phyloP scores from a whole-genome alignment of 2,329 filamentous ascomycete species.

The Echinosphaeria canescens region DNA sequence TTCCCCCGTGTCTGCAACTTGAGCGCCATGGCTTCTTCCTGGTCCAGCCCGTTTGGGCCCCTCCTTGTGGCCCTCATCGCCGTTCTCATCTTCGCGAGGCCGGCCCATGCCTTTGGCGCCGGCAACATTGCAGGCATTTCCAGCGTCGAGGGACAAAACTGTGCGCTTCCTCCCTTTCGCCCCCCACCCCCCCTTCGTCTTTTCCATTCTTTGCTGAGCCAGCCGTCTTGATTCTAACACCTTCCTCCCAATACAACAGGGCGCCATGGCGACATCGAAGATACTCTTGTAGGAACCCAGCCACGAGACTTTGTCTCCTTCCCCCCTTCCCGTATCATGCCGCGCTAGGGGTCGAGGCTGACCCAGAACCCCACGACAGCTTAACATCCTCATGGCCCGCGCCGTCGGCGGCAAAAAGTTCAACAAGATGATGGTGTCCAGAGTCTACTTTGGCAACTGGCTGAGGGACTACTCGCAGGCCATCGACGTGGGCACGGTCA shows the following conservation, averaged over 20 bases:
- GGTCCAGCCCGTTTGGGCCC: no score
- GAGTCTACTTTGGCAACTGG: constrained; percentile 96
- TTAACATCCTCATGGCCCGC: constrained; percentile 43
- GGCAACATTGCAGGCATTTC: constrained; percentile 73
- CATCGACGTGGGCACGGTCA: constrained; percentile 81
- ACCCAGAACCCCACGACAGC: no score
- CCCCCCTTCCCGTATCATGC: no score
- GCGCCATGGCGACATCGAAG: constrained; percentile 86
- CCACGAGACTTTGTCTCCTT: no score
- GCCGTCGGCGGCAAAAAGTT: constrained; percentile 57
- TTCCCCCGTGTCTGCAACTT: no score
- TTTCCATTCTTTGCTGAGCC: constrained; percentile 1
- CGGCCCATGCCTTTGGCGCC: constrained; percentile 61
- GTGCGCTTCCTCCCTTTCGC: constrained; percentile 15
- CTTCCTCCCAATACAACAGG: constrained; percentile 22
- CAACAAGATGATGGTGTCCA: constrained; percentile 66
- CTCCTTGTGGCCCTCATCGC: constrained; percentile 33
- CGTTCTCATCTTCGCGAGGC: constrained; percentile 43
- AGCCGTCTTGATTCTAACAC: constrained; percentile 4
- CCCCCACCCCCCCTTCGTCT: neutral
- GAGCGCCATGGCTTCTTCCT: no score
- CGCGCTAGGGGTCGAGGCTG: no score
- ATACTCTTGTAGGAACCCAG: no score
- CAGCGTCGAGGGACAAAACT: constrained; percentile 69
- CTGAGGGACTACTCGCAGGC: constrained; percentile 84